A percentile compares a stretch with the other conserved stretches of the same genome.
Evolutionary conservation across 768 basidiomycete genomes (phyloP).

Genomic region (Pleurotus tuber-regium): DNA sequence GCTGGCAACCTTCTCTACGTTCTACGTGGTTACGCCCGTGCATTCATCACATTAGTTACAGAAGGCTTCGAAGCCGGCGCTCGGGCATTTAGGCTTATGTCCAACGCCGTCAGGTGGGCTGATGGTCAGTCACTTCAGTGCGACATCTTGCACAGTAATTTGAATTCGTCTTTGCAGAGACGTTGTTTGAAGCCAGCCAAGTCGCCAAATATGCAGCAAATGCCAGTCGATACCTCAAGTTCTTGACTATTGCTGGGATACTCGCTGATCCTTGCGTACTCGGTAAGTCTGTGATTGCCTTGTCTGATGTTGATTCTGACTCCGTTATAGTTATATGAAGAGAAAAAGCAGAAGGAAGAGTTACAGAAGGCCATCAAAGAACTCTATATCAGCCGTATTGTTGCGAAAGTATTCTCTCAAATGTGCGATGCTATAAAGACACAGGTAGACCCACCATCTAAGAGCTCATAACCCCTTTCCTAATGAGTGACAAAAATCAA

Average conservation of each 20-base stretch:
- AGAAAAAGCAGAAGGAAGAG: constrained; percentile 7
- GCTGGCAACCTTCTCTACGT: not conserved
- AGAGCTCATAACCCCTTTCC: not conserved
- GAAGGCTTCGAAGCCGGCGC: not conserved
- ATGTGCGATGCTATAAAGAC: constrained; percentile 8
- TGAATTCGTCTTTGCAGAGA: not conserved
- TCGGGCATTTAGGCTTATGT: not conserved
- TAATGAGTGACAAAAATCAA: too few relatives aligned
- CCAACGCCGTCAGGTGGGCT: not conserved
- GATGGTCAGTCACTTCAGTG: not conserved
- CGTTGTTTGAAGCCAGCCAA: not conserved
- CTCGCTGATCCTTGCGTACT: constrained; percentile 1
- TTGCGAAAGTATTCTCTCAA: not conserved
- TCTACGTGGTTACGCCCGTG: not conserved
- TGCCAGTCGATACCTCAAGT: not conserved
- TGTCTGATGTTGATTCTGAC: too few relatives aligned
- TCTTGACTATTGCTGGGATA: constrained; percentile 4
- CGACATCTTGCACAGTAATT: not conserved
- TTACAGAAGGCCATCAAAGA: constrained; percentile 1
- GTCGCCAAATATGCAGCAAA: not conserved
- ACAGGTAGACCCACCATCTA: not conserved
- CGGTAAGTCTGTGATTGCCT: too few relatives aligned
- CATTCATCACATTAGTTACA: constrained; percentile 4
- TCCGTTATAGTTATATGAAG: too few relatives aligned
- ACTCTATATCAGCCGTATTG: constrained; percentile 4